A percentile compares a stretch with the other conserved stretches of the same genome.
Conservation (phyloP, 2,329 filamentous ascomycete species). For the Pseudocercospora vitis region DNA sequence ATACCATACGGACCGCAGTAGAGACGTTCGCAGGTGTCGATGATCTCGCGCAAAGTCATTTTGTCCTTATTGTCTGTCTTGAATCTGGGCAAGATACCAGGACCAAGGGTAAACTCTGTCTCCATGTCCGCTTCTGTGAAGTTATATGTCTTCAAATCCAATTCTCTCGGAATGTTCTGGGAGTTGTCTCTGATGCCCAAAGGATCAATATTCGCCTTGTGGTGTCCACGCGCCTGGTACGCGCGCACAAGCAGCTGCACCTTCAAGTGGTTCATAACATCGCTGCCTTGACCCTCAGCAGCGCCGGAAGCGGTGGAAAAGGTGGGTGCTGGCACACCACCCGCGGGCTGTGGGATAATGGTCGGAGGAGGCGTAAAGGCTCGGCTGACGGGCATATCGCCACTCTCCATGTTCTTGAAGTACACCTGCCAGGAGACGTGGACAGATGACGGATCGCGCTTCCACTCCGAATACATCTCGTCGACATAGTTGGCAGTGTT, state of each 20-base stretch:
- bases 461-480: constrained; percentile 99
- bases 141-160: constrained; percentile 89
- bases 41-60: constrained; percentile 95
- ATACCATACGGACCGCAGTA: constrained; percentile 98
- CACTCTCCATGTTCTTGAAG: constrained; percentile 98
- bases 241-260: constrained; percentile 95
- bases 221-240: constrained; percentile 96
- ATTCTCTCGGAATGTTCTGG: constrained; percentile 67
- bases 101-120: constrained; percentile 85
- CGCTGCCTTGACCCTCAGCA: constrained; percentile 67
- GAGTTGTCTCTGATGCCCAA: constrained; percentile 74
- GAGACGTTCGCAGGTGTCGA: constrained; percentile 87
- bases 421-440: constrained; percentile 99
- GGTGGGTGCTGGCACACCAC: constrained; percentile 71
- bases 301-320: constrained; percentile 67
- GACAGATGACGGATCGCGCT: constrained; percentile 85
- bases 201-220: constrained; percentile 97
- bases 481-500: constrained; percentile 99
- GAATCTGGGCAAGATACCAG: constrained; percentile 93
- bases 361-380: constrained; percentile 95
- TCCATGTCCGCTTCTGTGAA: constrained; percentile 95
- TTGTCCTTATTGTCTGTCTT: constrained; percentile 84
- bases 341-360: constrained; percentile 77
- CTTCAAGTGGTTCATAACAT: constrained; percentile 95
- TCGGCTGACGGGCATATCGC: constrained; percentile 95